Conservation (phyloP, 352 stramenopile genomes). For the Pythium pectinolyticum region DNA sequence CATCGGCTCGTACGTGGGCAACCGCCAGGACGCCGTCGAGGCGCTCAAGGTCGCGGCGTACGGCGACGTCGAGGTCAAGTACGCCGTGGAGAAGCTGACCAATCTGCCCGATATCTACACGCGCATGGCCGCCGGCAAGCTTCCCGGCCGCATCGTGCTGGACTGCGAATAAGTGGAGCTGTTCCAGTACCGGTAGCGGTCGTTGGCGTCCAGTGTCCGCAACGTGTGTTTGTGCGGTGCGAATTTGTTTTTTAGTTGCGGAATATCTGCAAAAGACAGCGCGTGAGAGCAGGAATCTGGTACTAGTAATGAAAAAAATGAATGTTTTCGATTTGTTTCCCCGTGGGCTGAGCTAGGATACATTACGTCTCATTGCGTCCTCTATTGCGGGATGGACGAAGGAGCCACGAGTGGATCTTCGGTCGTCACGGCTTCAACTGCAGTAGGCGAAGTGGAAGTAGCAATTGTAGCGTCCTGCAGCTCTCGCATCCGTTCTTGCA, state of each 20-base stretch:
- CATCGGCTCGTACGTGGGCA: constrained; percentile 54
- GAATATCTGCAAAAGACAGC: no score
- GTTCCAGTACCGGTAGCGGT: not conserved
- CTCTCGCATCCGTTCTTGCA: not conserved
- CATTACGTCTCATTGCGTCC: no score
- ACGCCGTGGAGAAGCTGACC: constrained; percentile 35
- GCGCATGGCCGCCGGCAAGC: constrained; percentile 36
- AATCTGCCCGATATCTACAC: constrained; percentile 46
- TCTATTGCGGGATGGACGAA: no score
- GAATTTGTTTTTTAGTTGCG: no score
- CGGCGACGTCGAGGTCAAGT: constrained; percentile 44
- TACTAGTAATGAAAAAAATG: no score
- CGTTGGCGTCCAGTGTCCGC: no score
- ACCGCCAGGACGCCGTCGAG: constrained; percentile 53
- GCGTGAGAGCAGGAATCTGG: no score
- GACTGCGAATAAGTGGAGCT: constrained; percentile 35
- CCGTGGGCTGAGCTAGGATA: no score
- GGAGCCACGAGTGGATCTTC: no score
- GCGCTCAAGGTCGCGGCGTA: constrained; percentile 48
- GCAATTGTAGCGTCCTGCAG: not conserved
- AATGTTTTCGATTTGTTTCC: no score
- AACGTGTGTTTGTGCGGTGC: no score
- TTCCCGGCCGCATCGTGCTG: constrained; percentile 40
- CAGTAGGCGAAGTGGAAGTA: no score
- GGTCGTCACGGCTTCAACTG: not conserved